Evolutionary conservation across 2,329 filamentous ascomycete genomes (phyloP), one percentile per base, ranked within the genome.

Genomic region (Arachnomyces sp.): DNA sequence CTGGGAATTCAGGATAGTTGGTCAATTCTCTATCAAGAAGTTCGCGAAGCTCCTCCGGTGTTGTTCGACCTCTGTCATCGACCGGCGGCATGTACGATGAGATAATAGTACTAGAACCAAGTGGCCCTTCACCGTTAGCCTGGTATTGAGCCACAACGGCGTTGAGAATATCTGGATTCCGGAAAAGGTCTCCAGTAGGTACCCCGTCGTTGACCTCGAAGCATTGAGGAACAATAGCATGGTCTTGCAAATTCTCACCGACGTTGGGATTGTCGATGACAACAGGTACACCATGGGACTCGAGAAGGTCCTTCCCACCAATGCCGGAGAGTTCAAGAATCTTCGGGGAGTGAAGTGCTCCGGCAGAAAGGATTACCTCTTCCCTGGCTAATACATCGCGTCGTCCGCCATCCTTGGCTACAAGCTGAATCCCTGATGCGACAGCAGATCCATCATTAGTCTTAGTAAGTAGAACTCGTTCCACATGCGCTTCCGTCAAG

Each of bases 341-440:
- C 14, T 60, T 56, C 3, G 69, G 68, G 3, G 54, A 60, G 40
- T 71, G 56, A 11, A 71, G 52, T 1, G 67, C 53, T 17, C 72
- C 72, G 18, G 64, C 71, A 2, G 69, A 59, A 4, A 75, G 43
- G 43, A 75, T 72, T 21, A 75, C 67, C 47, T 72, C 67, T 34
- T 64, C 65, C 4, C 15, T 36, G 6, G 45, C 45, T 6, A 25
- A 36, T 3, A 41, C n/a, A 12, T 21, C 21, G 8, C 8, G 43
- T 2, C 21, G 25, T 21, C 17, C 25, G 9, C 16, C 21, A 31
- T 46, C 42, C 3, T 34, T 16, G 13, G 18, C 16, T 2, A 50
- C 54, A 49, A 74, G 71, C 12, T 60, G 62, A 9, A 71, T 71
- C 6, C 68, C 68, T 7, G 60, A 62, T 7, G 67, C 68, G 7